These are phyloP conservation scores for Penicillium rolfsii DNA, from an alignment of 2,329 filamentous ascomycete species.

Conservation along the genomic window DNA sequence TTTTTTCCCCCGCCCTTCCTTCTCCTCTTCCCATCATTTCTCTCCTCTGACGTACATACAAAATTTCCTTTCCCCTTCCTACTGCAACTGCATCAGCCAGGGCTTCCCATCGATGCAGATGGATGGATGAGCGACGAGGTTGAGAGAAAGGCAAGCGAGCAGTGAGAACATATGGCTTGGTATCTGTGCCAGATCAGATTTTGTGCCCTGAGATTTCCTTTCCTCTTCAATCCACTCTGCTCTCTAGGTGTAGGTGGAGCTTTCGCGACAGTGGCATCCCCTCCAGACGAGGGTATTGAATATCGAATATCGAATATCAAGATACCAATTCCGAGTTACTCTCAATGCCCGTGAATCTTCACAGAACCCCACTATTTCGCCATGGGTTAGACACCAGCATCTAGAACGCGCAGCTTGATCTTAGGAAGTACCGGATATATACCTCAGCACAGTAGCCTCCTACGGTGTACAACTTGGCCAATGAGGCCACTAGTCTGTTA, in stretches of 20 bases:
- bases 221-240: not conserved
- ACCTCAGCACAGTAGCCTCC: not conserved
- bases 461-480: not conserved
- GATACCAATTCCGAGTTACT: constrained; percentile 16
- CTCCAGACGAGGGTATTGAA: constrained; percentile 12
- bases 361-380: not conserved
- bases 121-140: not conserved
- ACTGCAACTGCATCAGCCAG: not conserved
- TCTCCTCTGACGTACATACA: constrained; percentile 26
- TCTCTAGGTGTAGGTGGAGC: constrained; percentile 2
- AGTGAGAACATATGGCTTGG: not conserved
- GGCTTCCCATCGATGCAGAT: not conserved
- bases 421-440: not conserved
- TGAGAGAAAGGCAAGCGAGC: not conserved
- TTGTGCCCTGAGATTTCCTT: no score
- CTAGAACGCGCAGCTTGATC: not conserved
- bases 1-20: constrained; percentile 17
- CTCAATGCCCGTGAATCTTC: not conserved
- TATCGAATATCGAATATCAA: constrained; percentile 6
- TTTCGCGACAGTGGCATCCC: constrained; percentile 10
- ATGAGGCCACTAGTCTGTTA: not conserved
- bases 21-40: constrained; percentile 8
- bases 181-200: not conserved
- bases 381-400: not conserved
- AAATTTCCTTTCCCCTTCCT: constrained; percentile 1